phyloP scores from a whole-genome alignment of 495 filamentous ascomycete species.

The Hyaloscypha variabilis region DNA sequence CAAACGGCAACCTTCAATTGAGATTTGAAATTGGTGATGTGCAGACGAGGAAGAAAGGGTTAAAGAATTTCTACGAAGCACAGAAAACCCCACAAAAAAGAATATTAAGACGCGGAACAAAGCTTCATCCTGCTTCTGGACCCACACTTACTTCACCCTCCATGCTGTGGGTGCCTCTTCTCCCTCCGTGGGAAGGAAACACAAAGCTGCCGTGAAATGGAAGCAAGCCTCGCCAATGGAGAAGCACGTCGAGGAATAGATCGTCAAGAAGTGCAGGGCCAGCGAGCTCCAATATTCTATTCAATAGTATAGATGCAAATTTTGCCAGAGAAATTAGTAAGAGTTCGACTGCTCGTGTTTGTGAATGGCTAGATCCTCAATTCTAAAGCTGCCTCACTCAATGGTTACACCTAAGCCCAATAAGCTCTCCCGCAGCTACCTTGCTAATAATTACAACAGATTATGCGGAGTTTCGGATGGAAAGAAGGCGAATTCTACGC shows the following conservation, averaged over 20 bases:
- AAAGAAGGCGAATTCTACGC: too few species aligned
- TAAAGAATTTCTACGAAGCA: neutral
- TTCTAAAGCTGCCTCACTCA: too few species aligned
- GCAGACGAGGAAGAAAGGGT: neutral
- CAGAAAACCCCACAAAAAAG: too few species aligned
- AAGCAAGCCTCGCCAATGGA: constrained; percentile 80
- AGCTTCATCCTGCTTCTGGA: constrained; percentile 83
- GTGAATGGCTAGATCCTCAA: too few species aligned
- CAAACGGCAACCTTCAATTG: neutral
- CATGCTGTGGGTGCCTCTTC: constrained; percentile 79
- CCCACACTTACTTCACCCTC: constrained; percentile 73
- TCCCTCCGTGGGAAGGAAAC: constrained; percentile 79
- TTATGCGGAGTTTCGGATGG: too few species aligned
- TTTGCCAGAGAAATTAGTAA: constrained; percentile 78
- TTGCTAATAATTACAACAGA: too few species aligned
- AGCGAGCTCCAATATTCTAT: constrained; percentile 81
- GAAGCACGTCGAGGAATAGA: constrained; percentile 63
- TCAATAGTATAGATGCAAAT: constrained; percentile 83
- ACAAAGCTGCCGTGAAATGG: constrained; percentile 82
- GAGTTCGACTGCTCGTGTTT: constrained; percentile 20
- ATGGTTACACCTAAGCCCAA: too few species aligned
- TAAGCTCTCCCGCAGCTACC: too few species aligned
- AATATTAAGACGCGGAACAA: too few species aligned
- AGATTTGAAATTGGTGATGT: neutral
- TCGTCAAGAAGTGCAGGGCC: constrained; percentile 75